These are phyloP conservation scores for Clarireedia sp. DNA, from an alignment of 2,329 filamentous ascomycete species.

Conservation along the genomic window DNA sequence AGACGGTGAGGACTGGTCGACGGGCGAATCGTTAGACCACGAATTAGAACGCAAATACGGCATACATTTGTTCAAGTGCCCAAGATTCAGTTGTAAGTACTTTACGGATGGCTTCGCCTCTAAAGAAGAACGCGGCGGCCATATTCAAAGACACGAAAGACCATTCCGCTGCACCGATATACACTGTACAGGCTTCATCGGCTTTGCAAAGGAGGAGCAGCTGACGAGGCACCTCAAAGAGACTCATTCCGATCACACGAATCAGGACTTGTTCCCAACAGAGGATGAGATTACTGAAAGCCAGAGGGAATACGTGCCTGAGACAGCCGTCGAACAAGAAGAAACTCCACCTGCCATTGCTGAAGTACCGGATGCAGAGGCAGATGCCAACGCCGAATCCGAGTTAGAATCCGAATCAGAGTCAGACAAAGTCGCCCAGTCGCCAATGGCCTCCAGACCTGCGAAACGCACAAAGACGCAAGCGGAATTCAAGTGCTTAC, in stretches of 20 bases:
- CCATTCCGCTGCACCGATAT: constrained; percentile 30
- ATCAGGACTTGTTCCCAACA: neutral
- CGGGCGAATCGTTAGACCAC: constrained; percentile 13
- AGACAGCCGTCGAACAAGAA: too few relatives aligned
- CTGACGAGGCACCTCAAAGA: constrained; percentile 11
- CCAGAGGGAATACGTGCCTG: neutral
- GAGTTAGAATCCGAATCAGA: too few relatives aligned
- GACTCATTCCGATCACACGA: constrained; percentile 8
- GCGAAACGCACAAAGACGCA: too few relatives aligned
- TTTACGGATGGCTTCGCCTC: constrained; percentile 29
- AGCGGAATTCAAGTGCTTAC: too few relatives aligned
- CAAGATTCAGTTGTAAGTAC: too few relatives aligned
- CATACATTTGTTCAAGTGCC: too few relatives aligned
- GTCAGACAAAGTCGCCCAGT: too few relatives aligned
- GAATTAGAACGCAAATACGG: constrained; percentile 13
- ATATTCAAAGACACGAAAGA: constrained; percentile 31
- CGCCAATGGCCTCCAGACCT: too few relatives aligned
- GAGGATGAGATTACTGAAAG: constrained; percentile 8
- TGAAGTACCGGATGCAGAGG: too few relatives aligned
- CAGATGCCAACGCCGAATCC: too few relatives aligned
- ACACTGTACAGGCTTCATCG: constrained; percentile 11
- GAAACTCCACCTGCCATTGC: too few relatives aligned
- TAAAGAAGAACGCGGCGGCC: constrained; percentile 25
- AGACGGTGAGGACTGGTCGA: neutral
- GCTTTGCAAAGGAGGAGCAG: constrained; percentile 13